Percentiles rank a stretch among this genome's conserved stretches.
Conservation (phyloP, 768 basidiomycete genomes). For the Rhizopogon roseolus region DNA sequence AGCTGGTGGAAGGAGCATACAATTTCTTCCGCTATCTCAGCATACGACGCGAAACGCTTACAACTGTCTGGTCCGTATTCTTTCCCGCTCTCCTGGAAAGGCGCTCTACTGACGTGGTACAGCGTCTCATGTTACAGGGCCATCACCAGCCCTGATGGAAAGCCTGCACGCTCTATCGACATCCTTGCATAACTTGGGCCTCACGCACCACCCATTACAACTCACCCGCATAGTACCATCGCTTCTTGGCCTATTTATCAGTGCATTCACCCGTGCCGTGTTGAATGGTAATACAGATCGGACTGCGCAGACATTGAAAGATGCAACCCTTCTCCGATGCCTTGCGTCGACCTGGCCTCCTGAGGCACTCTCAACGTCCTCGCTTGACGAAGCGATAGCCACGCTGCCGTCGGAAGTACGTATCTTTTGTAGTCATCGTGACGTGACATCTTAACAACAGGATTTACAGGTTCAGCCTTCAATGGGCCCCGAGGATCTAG, state of each 20-base stretch:
- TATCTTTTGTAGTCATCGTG: not conserved
- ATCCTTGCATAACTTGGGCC: conserved; percentile 51
- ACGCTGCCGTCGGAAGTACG: conserved; percentile 23
- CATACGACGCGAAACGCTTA: conserved; percentile 11
- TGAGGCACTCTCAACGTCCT: conserved; percentile 2
- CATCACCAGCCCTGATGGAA: conserved; percentile 51
- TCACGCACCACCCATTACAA: conserved; percentile 33
- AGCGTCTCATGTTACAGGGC: conserved; percentile 28
- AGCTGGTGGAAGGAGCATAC: conserved; percentile 48
- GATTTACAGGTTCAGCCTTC: conserved; percentile 11
- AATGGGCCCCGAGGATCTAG: conserved; percentile 13
- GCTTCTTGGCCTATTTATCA: conserved; percentile 34
- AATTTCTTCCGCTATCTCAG: conserved; percentile 23
- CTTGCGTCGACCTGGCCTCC: conserved; percentile 29
- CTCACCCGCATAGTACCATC: conserved; percentile 32
- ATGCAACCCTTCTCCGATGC: conserved; percentile 46
- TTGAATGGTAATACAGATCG: conserved; percentile 24
- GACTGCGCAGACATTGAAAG: conserved; percentile 31
- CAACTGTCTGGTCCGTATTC: conserved; percentile 1
- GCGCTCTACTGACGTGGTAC: not conserved
- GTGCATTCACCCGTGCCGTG: conserved; percentile 26
- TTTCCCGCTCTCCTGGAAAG: conserved; percentile 4
- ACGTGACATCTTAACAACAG: not conserved
- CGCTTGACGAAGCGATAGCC: conserved; percentile 25
- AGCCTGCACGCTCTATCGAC: conserved; percentile 51